Conservation (phyloP, 805 yeast genomes). For the Spathaspora girioi region DNA sequence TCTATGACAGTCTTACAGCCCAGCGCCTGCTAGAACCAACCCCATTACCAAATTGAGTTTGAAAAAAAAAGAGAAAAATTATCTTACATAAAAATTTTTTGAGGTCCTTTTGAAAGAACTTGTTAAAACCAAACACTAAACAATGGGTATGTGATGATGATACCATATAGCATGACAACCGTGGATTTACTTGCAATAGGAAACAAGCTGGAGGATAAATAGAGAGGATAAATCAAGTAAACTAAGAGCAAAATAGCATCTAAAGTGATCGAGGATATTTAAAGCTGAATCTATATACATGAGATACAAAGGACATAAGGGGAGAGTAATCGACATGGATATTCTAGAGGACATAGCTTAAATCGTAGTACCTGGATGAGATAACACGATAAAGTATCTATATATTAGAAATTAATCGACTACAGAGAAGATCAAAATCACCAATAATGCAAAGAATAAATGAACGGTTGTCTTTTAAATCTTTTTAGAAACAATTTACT, state of each 20-base stretch:
- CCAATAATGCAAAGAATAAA: neutral
- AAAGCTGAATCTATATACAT: neutral
- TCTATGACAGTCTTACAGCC: neutral
- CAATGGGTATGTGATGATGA: conserved; percentile 24
- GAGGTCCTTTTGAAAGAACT: conserved; percentile 4
- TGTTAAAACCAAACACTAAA: conserved; percentile 17
- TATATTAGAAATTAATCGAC: neutral
- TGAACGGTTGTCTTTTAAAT: neutral
- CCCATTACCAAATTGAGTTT: neutral
- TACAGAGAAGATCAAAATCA: neutral
- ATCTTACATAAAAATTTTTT: conserved; percentile 2
- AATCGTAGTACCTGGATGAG: neutral
- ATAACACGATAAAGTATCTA: neutral
- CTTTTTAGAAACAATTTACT: conserved; percentile 2
- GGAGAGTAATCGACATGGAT: neutral
- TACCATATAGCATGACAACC: neutral
- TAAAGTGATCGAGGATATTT: neutral
- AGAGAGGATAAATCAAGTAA: neutral
- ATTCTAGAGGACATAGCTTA: neutral
- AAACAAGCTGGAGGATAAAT: neutral
- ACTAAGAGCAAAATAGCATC: neutral
- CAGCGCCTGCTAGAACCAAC: neutral
- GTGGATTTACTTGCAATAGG: neutral
- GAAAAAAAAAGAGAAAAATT: conserved; percentile 2
- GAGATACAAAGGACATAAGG: neutral